phyloP scores from a whole-genome alignment of 192 early-diverging fungal genomes.

The Entophlyctis luteolus region DNA sequence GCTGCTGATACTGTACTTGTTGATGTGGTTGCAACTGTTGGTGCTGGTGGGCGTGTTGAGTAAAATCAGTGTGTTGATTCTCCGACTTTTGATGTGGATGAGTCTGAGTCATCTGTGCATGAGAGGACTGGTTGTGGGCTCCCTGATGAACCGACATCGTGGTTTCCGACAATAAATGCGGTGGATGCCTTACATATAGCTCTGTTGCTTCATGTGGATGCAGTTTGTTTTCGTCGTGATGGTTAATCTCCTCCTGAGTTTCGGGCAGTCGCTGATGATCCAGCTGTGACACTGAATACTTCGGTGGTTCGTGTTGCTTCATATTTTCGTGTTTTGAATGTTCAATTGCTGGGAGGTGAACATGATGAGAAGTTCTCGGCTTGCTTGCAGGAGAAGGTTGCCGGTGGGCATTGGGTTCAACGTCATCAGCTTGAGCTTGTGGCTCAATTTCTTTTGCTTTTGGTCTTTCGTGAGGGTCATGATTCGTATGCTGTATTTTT shows the following conservation, averaged over 20 bases:
- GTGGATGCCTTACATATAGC: slow-evolving; percentile 3
- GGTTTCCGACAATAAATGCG: background rate
- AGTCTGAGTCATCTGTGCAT: no score
- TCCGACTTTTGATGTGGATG: no score
- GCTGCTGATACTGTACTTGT: background rate
- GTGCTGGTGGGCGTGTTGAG: background rate
- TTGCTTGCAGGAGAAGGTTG: background rate
- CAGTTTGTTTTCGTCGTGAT: background rate
- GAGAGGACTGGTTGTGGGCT: no score
- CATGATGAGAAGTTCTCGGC: slow-evolving; percentile 1
- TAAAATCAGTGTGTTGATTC: no score
- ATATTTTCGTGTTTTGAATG: background rate
- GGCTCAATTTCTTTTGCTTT: slow-evolving; percentile 18
- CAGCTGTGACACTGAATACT: background rate
- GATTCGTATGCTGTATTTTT: background rate
- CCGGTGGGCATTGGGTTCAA: background rate
- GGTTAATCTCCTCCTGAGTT: background rate
- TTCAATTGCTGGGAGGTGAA: slow-evolving; percentile 7
- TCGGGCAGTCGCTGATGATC: background rate
- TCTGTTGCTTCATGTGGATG: background rate
- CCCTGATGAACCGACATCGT: no score
- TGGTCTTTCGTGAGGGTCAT: background rate
- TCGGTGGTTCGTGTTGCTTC: background rate
- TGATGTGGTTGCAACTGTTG: no score
- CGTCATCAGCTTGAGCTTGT: background rate